A percentile compares a stretch with the other conserved stretches of the same genome.
Conservation (phyloP, 805 yeast species). For the Candida pseudofarinosa region DNA sequence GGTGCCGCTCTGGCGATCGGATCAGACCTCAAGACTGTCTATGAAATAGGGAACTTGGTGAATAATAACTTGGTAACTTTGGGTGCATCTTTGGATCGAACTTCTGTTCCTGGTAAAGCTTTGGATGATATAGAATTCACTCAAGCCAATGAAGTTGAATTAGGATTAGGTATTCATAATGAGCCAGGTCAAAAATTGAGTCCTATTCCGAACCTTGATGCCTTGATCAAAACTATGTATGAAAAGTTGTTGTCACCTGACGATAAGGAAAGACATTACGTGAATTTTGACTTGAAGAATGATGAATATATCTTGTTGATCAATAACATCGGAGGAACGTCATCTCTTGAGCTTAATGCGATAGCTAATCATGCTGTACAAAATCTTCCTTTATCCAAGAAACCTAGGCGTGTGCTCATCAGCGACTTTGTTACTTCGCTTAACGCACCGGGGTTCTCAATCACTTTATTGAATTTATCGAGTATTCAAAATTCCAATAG, state of each 20-base stretch:
- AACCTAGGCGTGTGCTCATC: constrained; percentile 65
- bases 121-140: constrained; percentile 43
- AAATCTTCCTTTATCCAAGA: constrained; percentile 48
- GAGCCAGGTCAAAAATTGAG: constrained; percentile 73
- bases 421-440: constrained; percentile 87
- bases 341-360: constrained; percentile 72
- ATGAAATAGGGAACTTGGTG: constrained; percentile 55
- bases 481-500: constrained; percentile 35
- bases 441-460: constrained; percentile 87
- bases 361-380: constrained; percentile 59
- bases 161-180: constrained; percentile 95
- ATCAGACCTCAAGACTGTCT: constrained; percentile 46
- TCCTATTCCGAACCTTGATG: constrained; percentile 69
- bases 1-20: constrained; percentile 59
- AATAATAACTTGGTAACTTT: constrained; percentile 73
- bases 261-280: constrained; percentile 80
- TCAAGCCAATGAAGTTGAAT: constrained; percentile 65
- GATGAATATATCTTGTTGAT: constrained; percentile 71
- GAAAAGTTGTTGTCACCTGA: constrained; percentile 55
- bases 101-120: constrained; percentile 78
- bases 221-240: constrained; percentile 53
- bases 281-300: constrained; percentile 50
- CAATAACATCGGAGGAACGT: constrained; percentile 88
- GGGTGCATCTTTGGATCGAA: constrained; percentile 86
- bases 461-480: constrained; percentile 72